Evolutionary conservation across 305 asterid species (phyloP).

Genomic region (Rubia tinctorum): DNA sequence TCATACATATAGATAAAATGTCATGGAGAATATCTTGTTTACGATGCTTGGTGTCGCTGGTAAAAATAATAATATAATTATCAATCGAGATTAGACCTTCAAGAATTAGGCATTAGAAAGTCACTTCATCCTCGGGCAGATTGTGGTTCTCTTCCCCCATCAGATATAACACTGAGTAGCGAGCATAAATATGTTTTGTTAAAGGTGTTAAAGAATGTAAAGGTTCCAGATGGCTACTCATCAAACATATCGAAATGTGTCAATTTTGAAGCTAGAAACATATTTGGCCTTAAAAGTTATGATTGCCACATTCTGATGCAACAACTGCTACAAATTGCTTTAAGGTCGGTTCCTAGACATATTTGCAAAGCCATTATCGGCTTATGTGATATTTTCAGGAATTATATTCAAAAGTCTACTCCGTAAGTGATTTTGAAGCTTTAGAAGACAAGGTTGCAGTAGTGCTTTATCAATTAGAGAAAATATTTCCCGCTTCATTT

Average conservation of each 20-base stretch:
- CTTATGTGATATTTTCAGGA: neutral
- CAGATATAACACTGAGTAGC: neutral
- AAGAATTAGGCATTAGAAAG: neutral
- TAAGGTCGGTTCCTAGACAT: neutral
- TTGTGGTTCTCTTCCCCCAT: neutral
- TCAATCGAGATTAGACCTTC: neutral
- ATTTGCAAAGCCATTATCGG: neutral
- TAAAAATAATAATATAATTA: neutral
- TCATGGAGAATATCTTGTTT: neutral
- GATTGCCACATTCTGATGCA: constrained; percentile 15
- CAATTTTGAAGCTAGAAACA: neutral
- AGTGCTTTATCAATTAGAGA: constrained; percentile 11
- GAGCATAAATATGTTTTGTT: neutral
- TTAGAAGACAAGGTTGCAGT: constrained; percentile 4
- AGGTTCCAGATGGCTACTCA: neutral
- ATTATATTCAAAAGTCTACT: constrained; percentile 16
- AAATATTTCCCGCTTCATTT: constrained; percentile 5
- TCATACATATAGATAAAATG: neutral
- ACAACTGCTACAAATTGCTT: constrained; percentile 4
- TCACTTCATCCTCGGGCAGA: neutral
- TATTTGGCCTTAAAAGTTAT: neutral
- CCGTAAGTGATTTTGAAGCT: neutral
- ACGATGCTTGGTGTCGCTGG: neutral
- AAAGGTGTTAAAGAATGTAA: constrained; percentile 4
- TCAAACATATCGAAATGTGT: constrained; percentile 2